phyloP scores from a whole-genome alignment of 352 stramenopile species.

The Phytophthora vignae region DNA sequence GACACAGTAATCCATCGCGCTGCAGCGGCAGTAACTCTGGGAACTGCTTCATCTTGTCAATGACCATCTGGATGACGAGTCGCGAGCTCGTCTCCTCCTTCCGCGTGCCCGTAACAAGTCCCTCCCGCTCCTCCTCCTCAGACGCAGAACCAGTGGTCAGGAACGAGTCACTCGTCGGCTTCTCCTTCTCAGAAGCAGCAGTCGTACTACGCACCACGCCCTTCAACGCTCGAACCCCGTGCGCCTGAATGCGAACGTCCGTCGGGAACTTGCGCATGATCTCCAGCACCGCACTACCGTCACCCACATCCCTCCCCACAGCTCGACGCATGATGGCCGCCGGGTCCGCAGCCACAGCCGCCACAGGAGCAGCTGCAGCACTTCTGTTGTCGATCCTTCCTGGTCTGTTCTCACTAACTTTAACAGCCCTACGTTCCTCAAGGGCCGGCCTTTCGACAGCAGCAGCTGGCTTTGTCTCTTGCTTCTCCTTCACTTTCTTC shows the following conservation, averaged over 20 bases:
- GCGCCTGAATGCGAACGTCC: slow-evolving; percentile 54
- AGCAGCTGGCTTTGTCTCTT: not conserved
- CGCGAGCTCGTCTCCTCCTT: slow-evolving; percentile 11
- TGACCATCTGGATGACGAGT: slow-evolving; percentile 43
- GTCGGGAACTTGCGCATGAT: slow-evolving; percentile 58
- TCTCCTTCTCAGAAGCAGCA: not conserved
- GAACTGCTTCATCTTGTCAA: slow-evolving; percentile 55
- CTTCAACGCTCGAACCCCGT: slow-evolving; percentile 59
- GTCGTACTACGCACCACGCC: slow-evolving; percentile 40
- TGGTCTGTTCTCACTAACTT: slow-evolving; percentile 1
- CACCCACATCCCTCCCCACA: slow-evolving; percentile 50
- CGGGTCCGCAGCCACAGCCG: slow-evolving; percentile 37
- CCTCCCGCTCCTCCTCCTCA: not conserved
- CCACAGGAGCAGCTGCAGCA: not conserved
- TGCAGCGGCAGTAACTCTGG: slow-evolving; percentile 48
- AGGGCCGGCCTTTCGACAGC: not conserved
- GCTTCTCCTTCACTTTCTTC: slow-evolving; percentile 3
- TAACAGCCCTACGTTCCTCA: not conserved
- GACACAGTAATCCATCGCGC: slow-evolving; percentile 54
- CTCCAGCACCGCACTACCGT: slow-evolving; percentile 50
- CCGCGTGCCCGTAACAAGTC: not conserved
- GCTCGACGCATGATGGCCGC: slow-evolving; percentile 62
- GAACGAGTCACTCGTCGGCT: not conserved
- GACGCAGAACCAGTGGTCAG: not conserved
- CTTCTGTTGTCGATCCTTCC: not conserved